Base-by-base conservation (phyloP, 1,284 basidiomycete species). In the Pseudozyma pruni region DNA sequence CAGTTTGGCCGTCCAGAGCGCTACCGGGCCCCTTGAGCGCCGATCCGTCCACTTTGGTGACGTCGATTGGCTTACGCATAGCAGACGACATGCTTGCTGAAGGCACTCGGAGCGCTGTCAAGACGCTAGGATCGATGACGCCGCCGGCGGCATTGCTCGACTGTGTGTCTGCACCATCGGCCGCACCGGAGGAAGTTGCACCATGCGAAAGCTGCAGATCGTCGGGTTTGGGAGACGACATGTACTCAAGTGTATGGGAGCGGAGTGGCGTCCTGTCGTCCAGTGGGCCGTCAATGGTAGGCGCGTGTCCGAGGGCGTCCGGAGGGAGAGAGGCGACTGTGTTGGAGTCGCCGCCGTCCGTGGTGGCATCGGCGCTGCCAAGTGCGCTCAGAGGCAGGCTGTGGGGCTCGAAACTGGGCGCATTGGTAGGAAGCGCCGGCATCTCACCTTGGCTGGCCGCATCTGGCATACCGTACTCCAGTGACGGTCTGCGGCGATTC, bases 71-170 rank as follows among this genome's bases (percentile, higher is more conserved):
- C 29, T 49, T 27, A 6, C 56, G 56, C 14, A 55, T 44, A 1
- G 62, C 55, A 22, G 66, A 42, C n/a, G 66, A 63, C 66, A 69
- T 69, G 55, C 66, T 69, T 8, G 40, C 55, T 4, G 66, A 63
- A 41, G 66, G 58, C 29, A 47, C 34, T 9, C 66, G 19, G 23
- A 69, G 66, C 10, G 59, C 51, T 14, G 42, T 43, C n/a, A 69
- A 39, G 32, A 69, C 31, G 48, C 59, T 53, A 22, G 57, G 39
- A 37, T 60, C 57, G 31, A 60, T 55, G 19, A 29, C 38, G 35
- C 40, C 41, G 49, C 48, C 45, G 13, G 48, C 23, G 1, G 31
- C 38, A 10, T 38, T 45, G 33, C 22, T 35, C 8, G 40, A 39
- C 9, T 27, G 49, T 2, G 34, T 22, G 11, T 25, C 37, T 4